phyloP scores from a whole-genome alignment of 2,329 filamentous ascomycete genomes.

The Pestalotiopsis sp. region DNA sequence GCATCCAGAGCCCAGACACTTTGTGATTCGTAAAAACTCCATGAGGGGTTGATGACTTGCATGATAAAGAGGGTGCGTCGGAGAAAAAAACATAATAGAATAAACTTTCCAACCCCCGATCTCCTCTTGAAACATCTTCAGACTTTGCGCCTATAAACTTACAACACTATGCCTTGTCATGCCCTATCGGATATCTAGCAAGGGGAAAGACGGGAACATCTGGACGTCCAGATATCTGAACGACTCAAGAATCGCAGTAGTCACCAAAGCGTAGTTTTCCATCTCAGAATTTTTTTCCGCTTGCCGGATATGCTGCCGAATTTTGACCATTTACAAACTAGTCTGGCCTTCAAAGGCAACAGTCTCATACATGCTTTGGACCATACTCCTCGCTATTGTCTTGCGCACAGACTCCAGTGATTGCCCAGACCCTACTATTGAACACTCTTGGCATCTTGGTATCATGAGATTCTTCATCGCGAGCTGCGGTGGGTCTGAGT shows the following conservation, averaged over 20 bases:
- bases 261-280: neutral
- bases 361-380: neutral
- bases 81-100: neutral
- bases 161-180: neutral
- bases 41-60: neutral
- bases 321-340: neutral
- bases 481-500: neutral
- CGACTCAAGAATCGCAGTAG: neutral
- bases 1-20: slow-evolving; percentile 67
- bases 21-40: too few relatives aligned
- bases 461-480: neutral
- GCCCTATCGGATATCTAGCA: neutral
- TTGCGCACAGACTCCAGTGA: neutral
- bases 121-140: neutral
- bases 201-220: neutral
- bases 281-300: neutral
- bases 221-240: neutral
- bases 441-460: neutral
- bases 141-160: neutral
- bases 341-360: neutral
- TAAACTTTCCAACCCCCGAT: neutral
- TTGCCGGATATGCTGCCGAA: neutral
- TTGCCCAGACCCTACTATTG: neutral
- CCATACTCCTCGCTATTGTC: neutral
- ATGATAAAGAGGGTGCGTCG: neutral